Percentiles rank a stretch among this genome's conserved stretches.
These are phyloP conservation scores for Pyricularia pennisetigena DNA, from an alignment of 2,329 filamentous ascomycete species.

Conservation along the genomic window DNA sequence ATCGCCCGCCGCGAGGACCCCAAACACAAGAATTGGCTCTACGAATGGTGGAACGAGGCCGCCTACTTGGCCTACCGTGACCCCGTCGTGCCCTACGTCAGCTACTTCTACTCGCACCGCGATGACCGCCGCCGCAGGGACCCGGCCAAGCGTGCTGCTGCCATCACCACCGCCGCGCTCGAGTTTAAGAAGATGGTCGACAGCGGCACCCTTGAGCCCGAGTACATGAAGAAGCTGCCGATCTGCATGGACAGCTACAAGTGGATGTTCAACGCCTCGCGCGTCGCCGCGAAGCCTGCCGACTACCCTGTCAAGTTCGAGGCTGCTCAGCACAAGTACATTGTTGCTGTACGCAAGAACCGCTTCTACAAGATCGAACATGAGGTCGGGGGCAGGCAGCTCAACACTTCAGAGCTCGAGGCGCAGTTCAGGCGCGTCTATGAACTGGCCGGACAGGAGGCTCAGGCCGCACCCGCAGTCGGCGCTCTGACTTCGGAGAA, in stretches of 20 bases:
- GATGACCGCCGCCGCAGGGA: conserved; percentile 84
- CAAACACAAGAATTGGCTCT: conserved; percentile 83
- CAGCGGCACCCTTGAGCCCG: conserved; percentile 72
- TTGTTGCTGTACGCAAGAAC: conserved; percentile 88
- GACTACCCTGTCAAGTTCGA: conserved; percentile 80
- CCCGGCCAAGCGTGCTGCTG: conserved; percentile 86
- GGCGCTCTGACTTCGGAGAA: conserved; percentile 86
- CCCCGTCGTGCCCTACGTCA: conserved; percentile 94
- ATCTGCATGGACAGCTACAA: conserved; percentile 98
- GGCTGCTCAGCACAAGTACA: conserved; percentile 64
- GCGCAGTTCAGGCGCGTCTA: conserved; percentile 81
- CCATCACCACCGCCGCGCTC: conserved; percentile 73
- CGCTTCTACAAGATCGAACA: conserved; percentile 91
- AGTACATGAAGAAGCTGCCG: conserved; percentile 97
- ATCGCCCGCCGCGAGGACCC: conserved; percentile 70
- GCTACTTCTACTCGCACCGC: conserved; percentile 98
- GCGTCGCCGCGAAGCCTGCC: conserved; percentile 70
- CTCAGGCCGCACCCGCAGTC: conserved; percentile 60
- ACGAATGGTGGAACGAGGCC: conserved; percentile 96
- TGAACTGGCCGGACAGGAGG: conserved; percentile 44
- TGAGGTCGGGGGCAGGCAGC: conserved; percentile 70
- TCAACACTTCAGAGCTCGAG: conserved; percentile 85
- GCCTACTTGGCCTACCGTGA: conserved; percentile 92
- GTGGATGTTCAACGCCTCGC: conserved; percentile 96
- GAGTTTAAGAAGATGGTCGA: conserved; percentile 96